Evolutionary conservation across 140 eudicot genomes (phyloP).

Genomic region (Bidens hawaiensis): DNA sequence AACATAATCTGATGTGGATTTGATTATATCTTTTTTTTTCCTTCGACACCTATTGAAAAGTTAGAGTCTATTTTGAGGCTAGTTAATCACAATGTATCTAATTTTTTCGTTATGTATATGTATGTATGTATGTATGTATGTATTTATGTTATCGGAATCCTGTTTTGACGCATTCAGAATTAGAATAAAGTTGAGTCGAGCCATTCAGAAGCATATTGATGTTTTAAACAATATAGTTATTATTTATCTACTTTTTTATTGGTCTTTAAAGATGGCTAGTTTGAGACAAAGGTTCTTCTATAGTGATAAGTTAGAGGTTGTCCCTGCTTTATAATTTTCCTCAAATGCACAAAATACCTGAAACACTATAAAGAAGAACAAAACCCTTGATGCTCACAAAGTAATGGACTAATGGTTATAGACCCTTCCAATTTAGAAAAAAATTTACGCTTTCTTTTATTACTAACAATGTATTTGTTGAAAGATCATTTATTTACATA

Average conservation of each 20-base stretch:
- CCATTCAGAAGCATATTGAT: not conserved
- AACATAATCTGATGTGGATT: too few relatives aligned
- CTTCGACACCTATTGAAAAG: too few relatives aligned
- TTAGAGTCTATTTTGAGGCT: too few relatives aligned
- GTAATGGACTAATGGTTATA: conserved; percentile 34
- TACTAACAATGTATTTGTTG: not conserved
- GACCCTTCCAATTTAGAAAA: not conserved
- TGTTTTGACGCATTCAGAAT: too few relatives aligned
- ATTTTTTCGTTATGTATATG: too few relatives aligned
- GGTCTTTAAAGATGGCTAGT: conserved; percentile 52
- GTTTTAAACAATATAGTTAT: not conserved
- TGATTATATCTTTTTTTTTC: too few relatives aligned
- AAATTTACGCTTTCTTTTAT: not conserved
- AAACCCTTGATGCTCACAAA: conserved; percentile 92
- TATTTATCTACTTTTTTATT: not conserved
- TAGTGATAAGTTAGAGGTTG: conserved; percentile 87
- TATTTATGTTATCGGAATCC: too few relatives aligned
- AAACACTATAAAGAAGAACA: conserved; percentile 85
- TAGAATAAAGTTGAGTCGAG: not conserved
- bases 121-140: too few relatives aligned
- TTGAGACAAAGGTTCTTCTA: conserved; percentile 68
- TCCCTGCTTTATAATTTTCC: conserved; percentile 92
- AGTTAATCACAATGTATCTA: too few relatives aligned
- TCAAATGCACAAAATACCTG: conserved; percentile 81
- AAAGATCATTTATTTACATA: not conserved